Conservation (phyloP, 202 grass and related monocot genomes). For the Schoenoplectus triqueter region DNA sequence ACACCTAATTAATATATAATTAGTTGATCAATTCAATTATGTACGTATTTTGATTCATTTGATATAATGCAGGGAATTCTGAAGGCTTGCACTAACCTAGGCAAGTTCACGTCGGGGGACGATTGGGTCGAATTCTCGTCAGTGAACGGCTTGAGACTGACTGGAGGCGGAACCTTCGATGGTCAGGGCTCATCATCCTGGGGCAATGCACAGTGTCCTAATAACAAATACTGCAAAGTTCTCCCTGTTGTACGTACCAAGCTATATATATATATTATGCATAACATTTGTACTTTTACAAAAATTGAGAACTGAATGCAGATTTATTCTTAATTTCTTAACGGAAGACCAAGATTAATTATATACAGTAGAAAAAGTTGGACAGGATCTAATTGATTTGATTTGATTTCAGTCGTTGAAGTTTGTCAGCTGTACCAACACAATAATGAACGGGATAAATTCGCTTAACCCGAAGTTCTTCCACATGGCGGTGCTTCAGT, state of each 20-base stretch:
- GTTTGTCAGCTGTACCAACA: slow-evolving; percentile 54
- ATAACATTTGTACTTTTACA: not conserved
- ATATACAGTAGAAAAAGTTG: not conserved
- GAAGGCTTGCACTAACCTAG: slow-evolving; percentile 1
- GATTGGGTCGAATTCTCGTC: slow-evolving; percentile 12
- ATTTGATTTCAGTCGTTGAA: slow-evolving; percentile 52
- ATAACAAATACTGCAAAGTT: slow-evolving; percentile 65
- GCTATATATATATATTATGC: not conserved
- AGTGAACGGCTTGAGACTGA: slow-evolving; percentile 3
- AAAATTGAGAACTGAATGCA: not conserved
- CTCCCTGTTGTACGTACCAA: slow-evolving; percentile 54
- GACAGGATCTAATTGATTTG: not conserved
- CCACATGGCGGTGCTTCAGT: slow-evolving; percentile 59
- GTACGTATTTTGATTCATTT: not conserved
- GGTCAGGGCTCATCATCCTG: slow-evolving; percentile 22
- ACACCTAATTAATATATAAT: not conserved
- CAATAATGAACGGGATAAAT: slow-evolving; percentile 44
- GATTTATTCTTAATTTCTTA: not conserved
- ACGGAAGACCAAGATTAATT: not conserved
- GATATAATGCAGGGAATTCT: not conserved
- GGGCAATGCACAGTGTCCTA: slow-evolving; percentile 63
- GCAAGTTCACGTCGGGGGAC: not conserved
- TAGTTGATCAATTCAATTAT: not conserved
- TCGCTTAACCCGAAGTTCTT: slow-evolving; percentile 81
- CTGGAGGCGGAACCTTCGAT: slow-evolving; percentile 4